Evolutionary conservation across 2,329 filamentous ascomycete species (phyloP), one percentile per base, ranked within the genome.

Genomic region (Chaetomiaceae sp.): DNA sequence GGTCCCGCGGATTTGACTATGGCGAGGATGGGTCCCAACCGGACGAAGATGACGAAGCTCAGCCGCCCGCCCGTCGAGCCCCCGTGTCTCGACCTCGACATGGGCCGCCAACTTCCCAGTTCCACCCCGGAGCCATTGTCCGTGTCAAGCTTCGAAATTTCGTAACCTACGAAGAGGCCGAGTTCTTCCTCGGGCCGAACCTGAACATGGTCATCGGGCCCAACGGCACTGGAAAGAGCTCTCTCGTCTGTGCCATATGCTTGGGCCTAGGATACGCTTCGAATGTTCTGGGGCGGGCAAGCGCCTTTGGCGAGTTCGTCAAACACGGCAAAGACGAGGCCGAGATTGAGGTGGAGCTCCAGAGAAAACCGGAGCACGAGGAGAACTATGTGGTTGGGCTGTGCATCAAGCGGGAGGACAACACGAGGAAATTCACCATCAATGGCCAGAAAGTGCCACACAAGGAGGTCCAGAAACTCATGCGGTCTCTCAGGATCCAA

Each of bases 161-260:
- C 61, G 89, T 99, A 49, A 99, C 93, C 0, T 99, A 99, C 70
- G 90, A 88, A 44, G 83, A 85, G 47, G 92, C 90, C 49, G 91
- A 96, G 58, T 96, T 97, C 68, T 82, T 86, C 52, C 89, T 90
- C 12, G 93, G 93, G 0, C 92, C 93, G 1, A 92, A 88, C 65
- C 70, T 99, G 63, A 99, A 99, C 66, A 97, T 99, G 92, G 85
- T 99, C 47, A 96, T 99, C 60, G 93, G 93, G 0, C 93, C 93
- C n/a, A 99, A 99, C 63, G 93, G 93, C 30, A 97, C 93, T 0
- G 93, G 93, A 49, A 99, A 99, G 71, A 97, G 92, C 70, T 96
- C 93, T 0, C 76, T 99, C 21, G 92, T 99, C 38, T 99, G 93
- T 69, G 93, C 93, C 39, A 95, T 99, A 59, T 97, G 93, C 64